Base-by-base conservation (phyloP, 2,329 filamentous ascomycete genomes). In the Aspergillus flavus region DNA sequence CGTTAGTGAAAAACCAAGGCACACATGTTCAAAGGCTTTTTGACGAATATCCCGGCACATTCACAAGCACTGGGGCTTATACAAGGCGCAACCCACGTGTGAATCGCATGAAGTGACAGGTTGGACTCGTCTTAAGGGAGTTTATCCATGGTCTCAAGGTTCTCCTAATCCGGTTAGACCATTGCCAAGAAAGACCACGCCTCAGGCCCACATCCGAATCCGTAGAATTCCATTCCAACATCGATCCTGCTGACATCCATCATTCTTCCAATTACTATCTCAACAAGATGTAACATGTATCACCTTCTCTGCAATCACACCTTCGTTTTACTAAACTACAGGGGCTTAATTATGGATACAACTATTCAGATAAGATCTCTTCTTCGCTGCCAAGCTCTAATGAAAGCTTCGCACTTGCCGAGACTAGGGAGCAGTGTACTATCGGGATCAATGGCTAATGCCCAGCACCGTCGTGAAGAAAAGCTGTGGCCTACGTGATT, bases 131-230 rank as follows among this genome's bases (percentile, higher is more conserved):
- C 26, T 28, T 28, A 28, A 28, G 26, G 26, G 6, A 36, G 34
- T 36, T 26, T 14, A 14, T 26, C 5, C 4, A 16, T 32, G 48
- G 12, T 54, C 52, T 54, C 52, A 54, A 54, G 52, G 52, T 54
- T 54, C 28, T 54, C 52, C 52, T 54, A 16, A 54, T 36, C 16
- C 30, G 32, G 52, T 54, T 54, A 54, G 52, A 54, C 19, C 19
- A 16, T 23, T 54, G 30, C 14, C 39, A 41, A 41, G 39, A n/a
- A 9, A 41, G 0, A 7, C 39, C 9, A 10, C 39, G 16, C 19
- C 19, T 41, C 16, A 41, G 39, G 39, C 39, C 39, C 39, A 41
- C 39, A 19, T 19, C 16, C 19, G 19, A n/a, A 41, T n/a, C 6
- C 6, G 9, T 41, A 19, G 39, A 19, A 41, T 28, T 28, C 26